Conservation (phyloP, 345 rosid genomes). For the Bretschneidera sinensis region DNA sequence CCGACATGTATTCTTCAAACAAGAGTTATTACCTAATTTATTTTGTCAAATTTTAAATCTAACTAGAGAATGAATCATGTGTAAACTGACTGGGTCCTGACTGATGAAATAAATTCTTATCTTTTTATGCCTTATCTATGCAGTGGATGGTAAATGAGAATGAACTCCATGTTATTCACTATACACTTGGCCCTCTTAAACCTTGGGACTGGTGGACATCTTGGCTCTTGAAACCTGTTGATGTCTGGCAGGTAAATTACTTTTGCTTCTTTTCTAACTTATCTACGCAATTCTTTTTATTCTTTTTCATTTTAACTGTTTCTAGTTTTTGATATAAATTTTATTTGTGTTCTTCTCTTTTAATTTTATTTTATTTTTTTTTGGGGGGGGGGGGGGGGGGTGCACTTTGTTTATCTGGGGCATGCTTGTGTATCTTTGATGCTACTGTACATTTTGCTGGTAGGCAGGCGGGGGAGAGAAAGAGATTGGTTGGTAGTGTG, state of each 20-base stretch:
- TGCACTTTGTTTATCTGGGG: background rate
- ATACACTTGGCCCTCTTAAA: constrained; percentile 89
- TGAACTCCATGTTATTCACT: constrained; percentile 86
- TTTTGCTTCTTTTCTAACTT: background rate
- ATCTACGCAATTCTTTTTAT: background rate
- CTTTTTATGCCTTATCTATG: constrained; percentile 17
- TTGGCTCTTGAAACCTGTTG: constrained; percentile 94
- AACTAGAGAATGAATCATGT: background rate
- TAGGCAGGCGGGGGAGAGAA: background rate
- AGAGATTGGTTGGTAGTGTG: background rate
- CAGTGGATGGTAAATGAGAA: constrained; percentile 99
- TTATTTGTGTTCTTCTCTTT: background rate
- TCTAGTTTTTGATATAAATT: background rate
- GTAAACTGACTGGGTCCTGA: background rate
- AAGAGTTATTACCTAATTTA: no score
- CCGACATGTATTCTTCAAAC: no score
- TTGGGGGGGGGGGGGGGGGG: background rate
- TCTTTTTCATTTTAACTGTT: background rate
- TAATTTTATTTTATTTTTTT: no score
- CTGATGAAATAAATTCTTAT: constrained; percentile 11
- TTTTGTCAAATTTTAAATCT: background rate
- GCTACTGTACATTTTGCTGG: background rate
- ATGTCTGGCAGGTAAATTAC: constrained; percentile 85
- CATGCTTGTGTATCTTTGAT: background rate
- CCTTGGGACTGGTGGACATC: constrained; percentile 99